phyloP scores from a whole-genome alignment of 2,329 filamentous ascomycete species.

The Scedosporium aurantiacum region DNA sequence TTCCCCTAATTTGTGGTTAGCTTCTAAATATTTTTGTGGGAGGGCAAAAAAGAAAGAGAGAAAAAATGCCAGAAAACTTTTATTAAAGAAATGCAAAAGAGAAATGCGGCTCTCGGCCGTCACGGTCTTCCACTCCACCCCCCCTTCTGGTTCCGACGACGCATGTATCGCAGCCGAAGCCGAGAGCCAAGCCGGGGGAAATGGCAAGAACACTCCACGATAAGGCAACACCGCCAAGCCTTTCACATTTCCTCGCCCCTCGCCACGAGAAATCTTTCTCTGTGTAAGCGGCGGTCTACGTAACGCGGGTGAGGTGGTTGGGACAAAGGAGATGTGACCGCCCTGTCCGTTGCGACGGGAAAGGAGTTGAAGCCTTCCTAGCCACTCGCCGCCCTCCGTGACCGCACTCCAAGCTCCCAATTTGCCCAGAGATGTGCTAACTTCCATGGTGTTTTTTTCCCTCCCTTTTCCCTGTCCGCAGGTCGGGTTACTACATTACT shows the following conservation, averaged over 20 bases:
- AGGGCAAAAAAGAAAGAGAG: too few species aligned
- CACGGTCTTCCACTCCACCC: background rate
- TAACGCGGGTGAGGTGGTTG: background rate
- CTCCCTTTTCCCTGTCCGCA: background rate
- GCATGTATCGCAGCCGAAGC: background rate
- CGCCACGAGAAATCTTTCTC: background rate
- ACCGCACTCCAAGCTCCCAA: background rate
- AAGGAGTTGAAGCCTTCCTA: background rate
- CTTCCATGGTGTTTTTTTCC: background rate
- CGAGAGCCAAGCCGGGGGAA: background rate
- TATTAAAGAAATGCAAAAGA: too few species aligned
- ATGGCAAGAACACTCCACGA: background rate
- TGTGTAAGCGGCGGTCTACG: background rate
- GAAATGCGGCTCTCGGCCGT: background rate
- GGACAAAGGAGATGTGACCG: background rate
- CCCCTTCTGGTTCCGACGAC: background rate
- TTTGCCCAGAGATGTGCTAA: background rate
- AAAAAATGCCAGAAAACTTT: too few species aligned
- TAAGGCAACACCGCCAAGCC: background rate
- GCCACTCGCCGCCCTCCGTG: background rate
- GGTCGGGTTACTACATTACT: background rate
- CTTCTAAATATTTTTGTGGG: too few species aligned
- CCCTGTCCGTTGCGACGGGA: background rate
- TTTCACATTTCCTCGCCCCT: background rate
- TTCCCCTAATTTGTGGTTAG: too few species aligned